These are phyloP conservation scores for Cystofilobasidium capitatum DNA, from an alignment of 768 basidiomycete genomes.

Conservation along the genomic window DNA sequence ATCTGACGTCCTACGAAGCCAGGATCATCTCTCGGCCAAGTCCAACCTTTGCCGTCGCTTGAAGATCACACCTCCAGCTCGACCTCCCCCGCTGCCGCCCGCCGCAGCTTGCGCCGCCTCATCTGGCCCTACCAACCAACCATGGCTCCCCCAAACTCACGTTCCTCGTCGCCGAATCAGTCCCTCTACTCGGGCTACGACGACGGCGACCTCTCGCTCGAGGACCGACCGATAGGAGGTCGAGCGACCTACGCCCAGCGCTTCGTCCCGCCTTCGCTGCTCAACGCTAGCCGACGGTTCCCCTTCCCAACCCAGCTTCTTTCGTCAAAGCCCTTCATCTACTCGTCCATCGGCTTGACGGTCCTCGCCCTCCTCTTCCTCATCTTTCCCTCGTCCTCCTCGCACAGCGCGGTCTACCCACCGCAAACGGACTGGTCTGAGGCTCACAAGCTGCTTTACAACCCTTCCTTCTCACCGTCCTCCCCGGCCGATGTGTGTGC, in stretches of 20 bases:
- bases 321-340: background rate
- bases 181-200: background rate
- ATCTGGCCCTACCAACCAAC: too few species aligned
- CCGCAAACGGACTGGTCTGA: background rate
- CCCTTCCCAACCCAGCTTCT: background rate
- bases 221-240: background rate
- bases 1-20: too few species aligned
- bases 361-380: background rate
- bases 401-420: background rate
- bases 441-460: slow-evolving; percentile 7
- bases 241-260: background rate
- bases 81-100: too few species aligned
- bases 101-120: background rate
- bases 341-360: background rate
- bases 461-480: too few species aligned
- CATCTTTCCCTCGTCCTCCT: background rate
- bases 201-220: background rate
- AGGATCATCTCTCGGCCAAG: too few species aligned
- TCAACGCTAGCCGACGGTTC: background rate
- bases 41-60: too few species aligned
- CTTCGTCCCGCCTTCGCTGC: background rate
- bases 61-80: too few species aligned
- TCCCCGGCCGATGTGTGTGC: background rate
- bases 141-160: background rate
- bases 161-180: background rate